Evolutionary conservation across 23 red algal genomes (phyloP).

Genomic region (Gracilaria caudata): DNA sequence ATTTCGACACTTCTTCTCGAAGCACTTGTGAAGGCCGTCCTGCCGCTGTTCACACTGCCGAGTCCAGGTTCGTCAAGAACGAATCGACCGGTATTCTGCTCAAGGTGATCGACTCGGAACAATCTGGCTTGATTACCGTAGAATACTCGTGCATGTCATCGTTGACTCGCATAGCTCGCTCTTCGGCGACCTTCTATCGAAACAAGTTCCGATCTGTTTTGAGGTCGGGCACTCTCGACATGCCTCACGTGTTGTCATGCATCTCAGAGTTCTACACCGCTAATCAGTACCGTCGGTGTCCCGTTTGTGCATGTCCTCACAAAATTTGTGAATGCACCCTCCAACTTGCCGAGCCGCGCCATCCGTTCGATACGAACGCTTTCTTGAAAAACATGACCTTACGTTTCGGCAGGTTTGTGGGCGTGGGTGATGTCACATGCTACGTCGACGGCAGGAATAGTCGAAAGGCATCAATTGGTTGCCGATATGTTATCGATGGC

Average conservation of each 20-base stretch:
- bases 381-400: slow-evolving; percentile 29
- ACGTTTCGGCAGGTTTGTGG: slow-evolving; percentile 20
- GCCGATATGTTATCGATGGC: slow-evolving; percentile 12
- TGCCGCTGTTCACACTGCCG: not conserved
- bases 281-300: slow-evolving; percentile 12
- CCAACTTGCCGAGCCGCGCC: slow-evolving; percentile 1
- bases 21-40: not conserved
- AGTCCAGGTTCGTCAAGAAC: slow-evolving; percentile 36
- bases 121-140: slow-evolving; percentile 12
- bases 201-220: slow-evolving; percentile 31
- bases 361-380: slow-evolving; percentile 28
- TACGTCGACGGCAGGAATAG: slow-evolving; percentile 18
- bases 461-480: slow-evolving; percentile 10
- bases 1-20: not conserved
- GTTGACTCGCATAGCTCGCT: slow-evolving; percentile 1
- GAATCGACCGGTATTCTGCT: slow-evolving; percentile 23
- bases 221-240: slow-evolving; percentile 2
- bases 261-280: slow-evolving; percentile 41
- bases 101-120: slow-evolving; percentile 26
- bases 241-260: slow-evolving; percentile 19
- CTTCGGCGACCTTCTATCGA: slow-evolving; percentile 13
- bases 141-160: slow-evolving; percentile 25
- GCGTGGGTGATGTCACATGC: slow-evolving; percentile 13
- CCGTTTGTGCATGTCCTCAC: not conserved
- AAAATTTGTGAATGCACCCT: not conserved